These are phyloP conservation scores for Daldinia grandis DNA, from an alignment of 495 filamentous ascomycete genomes.

Conservation along the genomic window DNA sequence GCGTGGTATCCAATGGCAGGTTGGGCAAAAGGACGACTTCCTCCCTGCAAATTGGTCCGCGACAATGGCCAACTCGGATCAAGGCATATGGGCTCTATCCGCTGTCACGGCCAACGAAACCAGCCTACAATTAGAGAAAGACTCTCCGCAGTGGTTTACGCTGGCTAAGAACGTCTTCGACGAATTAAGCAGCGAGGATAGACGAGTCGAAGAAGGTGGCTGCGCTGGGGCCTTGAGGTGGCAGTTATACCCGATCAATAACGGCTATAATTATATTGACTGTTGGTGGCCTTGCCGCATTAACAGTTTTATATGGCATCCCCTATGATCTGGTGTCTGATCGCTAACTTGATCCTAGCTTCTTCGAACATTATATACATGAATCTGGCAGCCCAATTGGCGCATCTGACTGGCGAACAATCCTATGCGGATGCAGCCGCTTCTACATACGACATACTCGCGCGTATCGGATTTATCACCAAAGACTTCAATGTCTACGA, in stretches of 20 bases:
- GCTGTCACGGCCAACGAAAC: conserved; percentile 73
- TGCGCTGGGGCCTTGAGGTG: conserved; percentile 77
- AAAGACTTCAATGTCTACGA: conserved; percentile 69
- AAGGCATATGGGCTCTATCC: conserved; percentile 73
- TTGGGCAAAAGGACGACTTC: conserved; percentile 65
- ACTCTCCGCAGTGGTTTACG: conserved; percentile 68
- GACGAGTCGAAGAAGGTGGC: conserved; percentile 69
- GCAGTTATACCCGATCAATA: conserved; percentile 77
- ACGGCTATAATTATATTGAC: conserved; percentile 83
- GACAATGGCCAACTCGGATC: conserved; percentile 79
- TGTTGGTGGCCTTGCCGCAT: conserved; percentile 42
- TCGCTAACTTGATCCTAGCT: conserved; percentile 44
- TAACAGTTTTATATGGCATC: not conserved
- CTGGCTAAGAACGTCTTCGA: conserved; percentile 80
- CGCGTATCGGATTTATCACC: conserved; percentile 64
- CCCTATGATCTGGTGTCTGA: not conserved
- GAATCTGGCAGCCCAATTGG: conserved; percentile 73
- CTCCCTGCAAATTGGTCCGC: conserved; percentile 73
- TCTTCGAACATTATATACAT: conserved; percentile 77
- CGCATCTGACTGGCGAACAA: conserved; percentile 70
- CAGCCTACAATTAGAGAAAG: conserved; percentile 63
- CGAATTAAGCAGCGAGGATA: conserved; percentile 57
- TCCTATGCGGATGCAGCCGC: conserved; percentile 75
- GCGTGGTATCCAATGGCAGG: conserved; percentile 66
- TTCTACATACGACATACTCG: conserved; percentile 70